A percentile compares a stretch with the other conserved stretches of the same genome.
These are phyloP conservation scores for Volutella citrinella DNA, from an alignment of 2,329 filamentous ascomycete species.

Conservation along the genomic window DNA sequence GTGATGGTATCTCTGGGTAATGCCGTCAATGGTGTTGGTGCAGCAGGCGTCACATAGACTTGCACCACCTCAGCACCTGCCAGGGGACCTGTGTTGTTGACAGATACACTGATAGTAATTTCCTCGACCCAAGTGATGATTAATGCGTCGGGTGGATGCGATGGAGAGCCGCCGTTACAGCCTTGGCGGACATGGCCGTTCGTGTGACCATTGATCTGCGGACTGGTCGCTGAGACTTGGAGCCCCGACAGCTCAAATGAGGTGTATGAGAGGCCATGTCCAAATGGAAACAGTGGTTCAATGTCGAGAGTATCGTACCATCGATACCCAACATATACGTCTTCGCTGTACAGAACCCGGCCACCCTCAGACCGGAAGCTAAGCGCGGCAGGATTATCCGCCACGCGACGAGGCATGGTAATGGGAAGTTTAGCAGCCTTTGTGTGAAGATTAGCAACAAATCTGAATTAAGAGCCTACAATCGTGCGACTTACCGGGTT, in stretches of 20 bases:
- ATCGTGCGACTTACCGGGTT: constrained; percentile 17
- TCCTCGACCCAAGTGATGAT: constrained; percentile 2
- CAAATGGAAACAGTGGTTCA: constrained; percentile 15
- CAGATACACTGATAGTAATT: constrained; percentile 41
- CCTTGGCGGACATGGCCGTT: neutral
- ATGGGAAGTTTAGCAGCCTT: constrained; percentile 12
- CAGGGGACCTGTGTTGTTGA: constrained; percentile 26
- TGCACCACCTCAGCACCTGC: constrained; percentile 28
- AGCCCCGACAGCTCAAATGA: constrained; percentile 13
- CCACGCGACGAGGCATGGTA: constrained; percentile 13
- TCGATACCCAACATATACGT: constrained; percentile 17
- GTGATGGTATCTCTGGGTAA: constrained; percentile 20
- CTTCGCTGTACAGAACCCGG: constrained; percentile 13
- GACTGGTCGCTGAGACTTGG: too few relatives aligned
- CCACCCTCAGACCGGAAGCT: constrained; percentile 17
- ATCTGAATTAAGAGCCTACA: too few relatives aligned
- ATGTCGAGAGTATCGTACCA: constrained; percentile 14
- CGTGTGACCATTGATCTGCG: neutral
- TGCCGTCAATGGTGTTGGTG: constrained; percentile 12
- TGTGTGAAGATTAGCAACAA: too few relatives aligned
- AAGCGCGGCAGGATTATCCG: constrained; percentile 12
- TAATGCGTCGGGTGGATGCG: neutral
- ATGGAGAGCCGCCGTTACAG: too few relatives aligned
- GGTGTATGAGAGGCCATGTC: constrained; percentile 15
- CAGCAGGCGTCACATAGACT: constrained; percentile 24